phyloP scores from a whole-genome alignment of 2,329 filamentous ascomycete genomes.

The Paraphoma sp. region DNA sequence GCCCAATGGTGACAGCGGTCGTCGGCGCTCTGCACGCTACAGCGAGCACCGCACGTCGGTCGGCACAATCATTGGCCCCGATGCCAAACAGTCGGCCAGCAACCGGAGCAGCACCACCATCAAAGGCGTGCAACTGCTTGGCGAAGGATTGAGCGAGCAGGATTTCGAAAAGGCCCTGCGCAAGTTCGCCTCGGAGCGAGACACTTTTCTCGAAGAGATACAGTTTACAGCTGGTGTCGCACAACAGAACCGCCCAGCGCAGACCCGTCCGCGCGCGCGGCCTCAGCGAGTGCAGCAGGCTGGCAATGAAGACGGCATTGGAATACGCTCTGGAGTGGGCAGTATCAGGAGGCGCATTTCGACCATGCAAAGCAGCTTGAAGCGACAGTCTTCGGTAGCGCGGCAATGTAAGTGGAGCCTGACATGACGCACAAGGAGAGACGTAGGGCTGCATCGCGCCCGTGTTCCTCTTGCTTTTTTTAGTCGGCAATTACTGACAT shows the following conservation, averaged over 20 bases:
- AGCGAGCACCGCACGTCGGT: slow-evolving; percentile 60
- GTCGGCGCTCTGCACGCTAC: slow-evolving; percentile 48
- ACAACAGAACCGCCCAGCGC: slow-evolving; percentile 52
- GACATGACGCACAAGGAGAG: not conserved
- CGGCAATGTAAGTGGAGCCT: slow-evolving; percentile 69
- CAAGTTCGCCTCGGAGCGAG: slow-evolving; percentile 95
- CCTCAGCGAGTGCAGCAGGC: slow-evolving; percentile 74
- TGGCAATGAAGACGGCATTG: slow-evolving; percentile 59
- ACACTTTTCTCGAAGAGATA: slow-evolving; percentile 91
- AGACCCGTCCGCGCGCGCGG: slow-evolving; percentile 75
- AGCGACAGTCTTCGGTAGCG: slow-evolving; percentile 79
- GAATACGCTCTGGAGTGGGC: slow-evolving; percentile 70
- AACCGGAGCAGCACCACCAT: slow-evolving; percentile 71
- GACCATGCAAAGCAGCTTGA: slow-evolving; percentile 89
- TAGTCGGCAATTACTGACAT: slow-evolving; percentile 30
- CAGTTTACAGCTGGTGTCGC: slow-evolving; percentile 82
- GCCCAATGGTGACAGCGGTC: slow-evolving; percentile 45
- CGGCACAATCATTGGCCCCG: slow-evolving; percentile 54
- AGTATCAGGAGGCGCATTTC: slow-evolving; percentile 93
- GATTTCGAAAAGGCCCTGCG: slow-evolving; percentile 93
- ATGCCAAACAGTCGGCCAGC: slow-evolving; percentile 60
- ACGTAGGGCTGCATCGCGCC: slow-evolving; percentile 1
- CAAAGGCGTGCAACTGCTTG: slow-evolving; percentile 52
- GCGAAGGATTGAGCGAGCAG: slow-evolving; percentile 67
- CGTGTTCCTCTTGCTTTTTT: not conserved